A percentile compares a stretch with the other conserved stretches of the same genome.
Evolutionary conservation across 2,329 filamentous ascomycete species (phyloP).

Genomic region (Fusarium napiforme): DNA sequence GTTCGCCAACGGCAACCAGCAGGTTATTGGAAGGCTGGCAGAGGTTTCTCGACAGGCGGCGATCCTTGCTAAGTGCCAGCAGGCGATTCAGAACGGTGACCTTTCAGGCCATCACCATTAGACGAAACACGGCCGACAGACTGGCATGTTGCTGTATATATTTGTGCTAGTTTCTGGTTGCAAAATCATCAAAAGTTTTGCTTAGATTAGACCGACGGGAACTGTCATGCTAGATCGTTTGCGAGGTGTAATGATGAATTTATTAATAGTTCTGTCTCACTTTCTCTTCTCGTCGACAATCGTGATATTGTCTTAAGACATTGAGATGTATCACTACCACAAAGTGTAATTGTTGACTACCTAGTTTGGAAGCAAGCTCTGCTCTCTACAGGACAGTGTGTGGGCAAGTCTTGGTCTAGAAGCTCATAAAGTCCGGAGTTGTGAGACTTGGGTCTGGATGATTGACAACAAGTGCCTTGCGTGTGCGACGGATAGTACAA

Average conservation of each 20-base stretch:
- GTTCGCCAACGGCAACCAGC: constrained; percentile 84
- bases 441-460: constrained; percentile 7
- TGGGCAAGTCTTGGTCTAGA: constrained; percentile 8
- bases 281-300: constrained; percentile 2
- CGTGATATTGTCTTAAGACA: constrained; percentile 6
- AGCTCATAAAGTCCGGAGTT: constrained; percentile 26
- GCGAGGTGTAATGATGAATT: constrained; percentile 18
- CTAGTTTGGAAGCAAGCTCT: constrained; percentile 13
- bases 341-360: constrained; percentile 2
- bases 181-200: neutral
- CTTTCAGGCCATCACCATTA: constrained; percentile 36
- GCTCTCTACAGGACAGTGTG: constrained; percentile 1
- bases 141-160: constrained; percentile 26
- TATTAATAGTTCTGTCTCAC: neutral
- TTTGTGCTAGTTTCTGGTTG: neutral
- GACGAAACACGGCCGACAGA: neutral
- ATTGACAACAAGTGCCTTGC: constrained; percentile 1
- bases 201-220: neutral
- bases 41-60: constrained; percentile 84
- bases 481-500: constrained; percentile 6
- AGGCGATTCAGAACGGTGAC: constrained; percentile 53
- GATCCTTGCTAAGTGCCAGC: constrained; percentile 80
- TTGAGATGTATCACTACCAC: neutral
- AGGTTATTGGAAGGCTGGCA: constrained; percentile 79
- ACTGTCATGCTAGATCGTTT: neutral